A percentile compares a stretch with the other conserved stretches of the same genome.
Conservation (phyloP, 495 filamentous ascomycete species). For the Talaromyces trachyspermus region DNA sequence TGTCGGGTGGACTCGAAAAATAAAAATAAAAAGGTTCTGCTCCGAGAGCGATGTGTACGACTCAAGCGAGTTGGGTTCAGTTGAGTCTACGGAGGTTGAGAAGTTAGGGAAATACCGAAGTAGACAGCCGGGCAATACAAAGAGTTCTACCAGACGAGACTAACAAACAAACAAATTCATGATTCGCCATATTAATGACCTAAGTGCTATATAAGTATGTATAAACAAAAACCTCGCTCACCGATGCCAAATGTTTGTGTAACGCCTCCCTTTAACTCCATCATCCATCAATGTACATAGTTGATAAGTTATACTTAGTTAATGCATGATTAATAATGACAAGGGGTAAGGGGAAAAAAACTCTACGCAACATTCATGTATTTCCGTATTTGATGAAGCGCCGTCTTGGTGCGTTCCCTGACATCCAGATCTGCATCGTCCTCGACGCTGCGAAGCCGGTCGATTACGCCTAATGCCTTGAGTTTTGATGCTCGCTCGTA, state of each 20-base stretch:
- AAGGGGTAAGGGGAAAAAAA: neutral
- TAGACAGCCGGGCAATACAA: too few relatives aligned
- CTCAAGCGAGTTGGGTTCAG: too few relatives aligned
- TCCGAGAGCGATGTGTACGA: too few relatives aligned
- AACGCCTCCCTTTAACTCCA: neutral
- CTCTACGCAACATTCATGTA: constrained; percentile 15
- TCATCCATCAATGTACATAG: neutral
- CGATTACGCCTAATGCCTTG: constrained; percentile 60
- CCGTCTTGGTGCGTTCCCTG: constrained; percentile 73
- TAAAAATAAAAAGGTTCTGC: too few relatives aligned
- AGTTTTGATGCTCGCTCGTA: constrained; percentile 59
- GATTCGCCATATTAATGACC: neutral
- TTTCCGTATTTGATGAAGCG: constrained; percentile 54
- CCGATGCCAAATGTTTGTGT: constrained; percentile 7
- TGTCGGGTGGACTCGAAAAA: too few relatives aligned
- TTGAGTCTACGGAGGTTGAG: too few relatives aligned
- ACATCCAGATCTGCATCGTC: constrained; percentile 78
- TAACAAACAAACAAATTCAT: too few relatives aligned
- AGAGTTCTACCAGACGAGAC: too few relatives aligned
- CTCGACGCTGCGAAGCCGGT: constrained; percentile 55
- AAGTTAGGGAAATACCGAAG: too few relatives aligned
- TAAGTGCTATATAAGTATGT: neutral
- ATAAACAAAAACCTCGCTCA: constrained; percentile 1
- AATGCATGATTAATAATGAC: neutral
- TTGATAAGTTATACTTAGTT: neutral